These are phyloP conservation scores for Populus simonii DNA, from an alignment of 345 rosid genomes.

Conservation along the genomic window DNA sequence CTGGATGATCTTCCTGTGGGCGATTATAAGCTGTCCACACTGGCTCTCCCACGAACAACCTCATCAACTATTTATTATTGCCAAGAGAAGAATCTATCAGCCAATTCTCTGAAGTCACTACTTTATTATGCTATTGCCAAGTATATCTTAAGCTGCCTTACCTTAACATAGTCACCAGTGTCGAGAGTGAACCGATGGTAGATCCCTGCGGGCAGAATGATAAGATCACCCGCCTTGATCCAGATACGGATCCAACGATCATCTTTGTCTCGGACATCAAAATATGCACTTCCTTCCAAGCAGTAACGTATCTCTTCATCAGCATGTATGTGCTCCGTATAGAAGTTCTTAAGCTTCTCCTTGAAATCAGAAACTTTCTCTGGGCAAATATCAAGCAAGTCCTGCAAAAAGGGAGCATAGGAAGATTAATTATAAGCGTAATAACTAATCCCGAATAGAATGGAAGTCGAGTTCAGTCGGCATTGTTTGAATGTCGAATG, in stretches of 20 bases:
- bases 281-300: slow-evolving; percentile 79
- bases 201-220: slow-evolving; percentile 75
- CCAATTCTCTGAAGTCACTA: neutral
- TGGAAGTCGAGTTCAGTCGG: too few species aligned
- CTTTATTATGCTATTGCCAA: neutral
- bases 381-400: slow-evolving; percentile 74
- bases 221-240: slow-evolving; percentile 76
- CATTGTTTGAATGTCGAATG: too few species aligned
- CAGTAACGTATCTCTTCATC: slow-evolving; percentile 93
- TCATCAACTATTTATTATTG: slow-evolving; percentile 55
- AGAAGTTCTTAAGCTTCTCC: slow-evolving; percentile 83
- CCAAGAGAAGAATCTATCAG: slow-evolving; percentile 2
- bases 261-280: slow-evolving; percentile 74
- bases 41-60: slow-evolving; percentile 84
- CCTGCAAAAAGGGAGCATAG: slow-evolving; percentile 34
- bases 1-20: slow-evolving; percentile 83
- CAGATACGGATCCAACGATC: slow-evolving; percentile 77
- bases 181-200: slow-evolving; percentile 92
- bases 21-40: slow-evolving; percentile 77
- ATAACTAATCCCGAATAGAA: too few species aligned
- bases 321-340: slow-evolving; percentile 78
- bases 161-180: slow-evolving; percentile 69
- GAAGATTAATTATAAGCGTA: neutral
- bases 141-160: slow-evolving; percentile 13
- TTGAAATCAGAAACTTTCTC: slow-evolving; percentile 79